Conservation (phyloP, 73 alveolate species). For the Breviolum minutum region DNA sequence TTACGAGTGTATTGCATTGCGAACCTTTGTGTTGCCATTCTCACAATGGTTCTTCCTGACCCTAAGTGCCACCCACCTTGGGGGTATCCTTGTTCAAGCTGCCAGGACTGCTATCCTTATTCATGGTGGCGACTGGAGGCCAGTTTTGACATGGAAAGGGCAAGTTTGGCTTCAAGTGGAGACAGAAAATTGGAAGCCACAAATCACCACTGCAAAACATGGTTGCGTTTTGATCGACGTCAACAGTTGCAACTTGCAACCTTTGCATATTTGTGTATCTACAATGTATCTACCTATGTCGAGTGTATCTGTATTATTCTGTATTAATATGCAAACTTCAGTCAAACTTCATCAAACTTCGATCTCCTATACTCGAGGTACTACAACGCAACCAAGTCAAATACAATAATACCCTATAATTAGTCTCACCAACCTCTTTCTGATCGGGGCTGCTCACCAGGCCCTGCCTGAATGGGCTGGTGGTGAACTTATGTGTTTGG, state of each 20-base stretch:
- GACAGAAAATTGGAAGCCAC: not conserved
- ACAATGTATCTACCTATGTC: not conserved
- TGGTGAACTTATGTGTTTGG: conserved; percentile 50
- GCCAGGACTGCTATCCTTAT: conserved; percentile 94
- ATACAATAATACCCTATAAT: too few relatives aligned
- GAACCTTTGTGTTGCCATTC: too few relatives aligned
- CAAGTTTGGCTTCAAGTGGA: too few relatives aligned
- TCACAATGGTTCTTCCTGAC: too few relatives aligned
- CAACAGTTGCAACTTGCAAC: too few relatives aligned
- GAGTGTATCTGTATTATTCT: not conserved
- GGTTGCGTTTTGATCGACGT: not conserved
- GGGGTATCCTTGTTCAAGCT: not conserved
- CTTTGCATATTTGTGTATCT: not conserved
- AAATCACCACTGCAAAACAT: not conserved
- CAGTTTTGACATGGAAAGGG: not conserved
- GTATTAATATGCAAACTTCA: too few relatives aligned
- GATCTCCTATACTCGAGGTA: not conserved
- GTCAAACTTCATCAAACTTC: too few relatives aligned
- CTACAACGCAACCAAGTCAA: not conserved
- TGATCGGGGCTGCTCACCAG: not conserved
- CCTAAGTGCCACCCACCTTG: too few relatives aligned
- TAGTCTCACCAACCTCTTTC: too few relatives aligned
- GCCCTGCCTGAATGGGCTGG: conserved; percentile 93
- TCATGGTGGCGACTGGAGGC: conserved; percentile 94
- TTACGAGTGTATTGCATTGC: too few relatives aligned